Conservation (phyloP, 257 asterid species). For the Scutellaria barbata region DNA sequence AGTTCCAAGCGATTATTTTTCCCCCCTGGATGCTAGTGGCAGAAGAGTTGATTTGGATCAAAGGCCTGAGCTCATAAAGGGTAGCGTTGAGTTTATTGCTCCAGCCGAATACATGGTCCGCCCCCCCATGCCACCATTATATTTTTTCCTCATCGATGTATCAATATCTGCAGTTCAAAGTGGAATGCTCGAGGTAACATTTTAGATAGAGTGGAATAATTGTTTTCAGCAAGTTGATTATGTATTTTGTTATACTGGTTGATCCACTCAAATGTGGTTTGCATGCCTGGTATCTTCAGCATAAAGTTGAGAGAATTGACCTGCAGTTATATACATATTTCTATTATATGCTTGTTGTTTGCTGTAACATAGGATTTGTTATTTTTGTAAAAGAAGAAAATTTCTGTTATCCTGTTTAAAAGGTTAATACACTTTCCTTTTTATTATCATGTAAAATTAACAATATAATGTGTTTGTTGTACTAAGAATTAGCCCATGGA, state of each 20-base stretch:
- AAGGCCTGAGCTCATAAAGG: conserved; percentile 85
- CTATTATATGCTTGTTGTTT: background rate
- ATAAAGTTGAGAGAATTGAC: conserved; percentile 16
- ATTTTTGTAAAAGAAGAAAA: background rate
- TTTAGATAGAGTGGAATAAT: conserved; percentile 12
- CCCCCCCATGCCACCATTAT: conserved; percentile 87
- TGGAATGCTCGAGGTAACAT: conserved; percentile 87
- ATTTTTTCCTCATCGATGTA: conserved; percentile 88
- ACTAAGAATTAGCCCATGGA: background rate
- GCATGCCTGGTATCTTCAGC: background rate
- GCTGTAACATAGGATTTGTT: conserved; percentile 3
- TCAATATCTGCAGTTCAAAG: conserved; percentile 83
- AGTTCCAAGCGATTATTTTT: conserved; percentile 90
- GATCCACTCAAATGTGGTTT: conserved; percentile 10
- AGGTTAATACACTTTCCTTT: background rate
- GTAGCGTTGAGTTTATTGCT: conserved; percentile 84
- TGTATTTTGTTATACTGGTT: conserved; percentile 23
- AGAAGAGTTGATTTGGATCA: conserved; percentile 81
- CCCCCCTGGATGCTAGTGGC: conserved; percentile 80
- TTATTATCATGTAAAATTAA: background rate
- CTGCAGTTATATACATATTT: background rate
- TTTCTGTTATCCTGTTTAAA: background rate
- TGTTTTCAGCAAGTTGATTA: background rate
- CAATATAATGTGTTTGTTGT: background rate
- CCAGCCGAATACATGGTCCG: conserved; percentile 91